These are phyloP conservation scores for Scheffersomyces stipitis DNA, from an alignment of 805 yeast species.

Conservation along the genomic window DNA sequence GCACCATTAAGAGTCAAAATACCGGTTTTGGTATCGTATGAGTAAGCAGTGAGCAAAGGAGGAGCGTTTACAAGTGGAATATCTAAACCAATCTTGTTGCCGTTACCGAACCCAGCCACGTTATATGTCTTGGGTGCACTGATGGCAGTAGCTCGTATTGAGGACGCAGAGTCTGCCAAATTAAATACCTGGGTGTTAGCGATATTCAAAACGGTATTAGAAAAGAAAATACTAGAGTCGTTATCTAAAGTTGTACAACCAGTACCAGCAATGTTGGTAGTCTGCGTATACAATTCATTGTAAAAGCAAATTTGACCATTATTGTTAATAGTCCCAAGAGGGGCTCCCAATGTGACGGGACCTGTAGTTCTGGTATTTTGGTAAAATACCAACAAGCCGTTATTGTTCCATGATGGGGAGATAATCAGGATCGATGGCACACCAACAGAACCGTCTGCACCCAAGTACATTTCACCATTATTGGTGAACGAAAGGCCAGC, in stretches of 20 bases:
- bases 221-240: conserved; percentile 9
- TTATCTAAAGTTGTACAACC: conserved; percentile 27
- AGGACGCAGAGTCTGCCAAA: conserved; percentile 6
- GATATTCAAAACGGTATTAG: conserved; percentile 4
- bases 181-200: conserved; percentile 10
- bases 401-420: conserved; percentile 11
- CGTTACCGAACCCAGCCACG: conserved; percentile 29
- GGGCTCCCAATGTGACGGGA: conserved; percentile 14
- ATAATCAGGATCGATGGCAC: conserved; percentile 12
- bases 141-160: conserved; percentile 14
- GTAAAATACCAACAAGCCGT: no score
- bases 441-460: conserved; percentile 7
- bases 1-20: conserved; percentile 16
- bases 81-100: conserved; percentile 26
- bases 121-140: conserved; percentile 15
- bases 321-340: conserved; percentile 18
- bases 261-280: no score
- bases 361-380: conserved; percentile 21
- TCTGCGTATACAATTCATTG: no score
- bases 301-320: conserved; percentile 14
- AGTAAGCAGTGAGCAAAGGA: conserved; percentile 4
- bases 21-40: conserved; percentile 12
- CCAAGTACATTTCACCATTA: no score
- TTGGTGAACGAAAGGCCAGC: conserved; percentile 7
- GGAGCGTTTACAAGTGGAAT: no score